These are phyloP conservation scores for Asterophora parasitica DNA, from an alignment of 768 basidiomycete genomes.

Conservation along the genomic window DNA sequence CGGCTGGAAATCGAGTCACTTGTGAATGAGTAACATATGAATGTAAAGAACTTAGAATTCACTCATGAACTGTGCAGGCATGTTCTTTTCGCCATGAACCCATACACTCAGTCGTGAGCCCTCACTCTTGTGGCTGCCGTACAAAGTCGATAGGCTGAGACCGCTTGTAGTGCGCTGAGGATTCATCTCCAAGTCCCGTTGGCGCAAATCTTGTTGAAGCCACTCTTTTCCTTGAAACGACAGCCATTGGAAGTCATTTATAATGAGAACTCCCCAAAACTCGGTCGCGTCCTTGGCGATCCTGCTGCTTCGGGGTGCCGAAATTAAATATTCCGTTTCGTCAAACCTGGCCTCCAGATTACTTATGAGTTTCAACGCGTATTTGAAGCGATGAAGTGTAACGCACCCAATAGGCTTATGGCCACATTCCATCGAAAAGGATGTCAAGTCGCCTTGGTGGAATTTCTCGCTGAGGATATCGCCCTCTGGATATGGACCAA, in stretches of 20 bases:
- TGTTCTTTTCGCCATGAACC: conserved; percentile 37
- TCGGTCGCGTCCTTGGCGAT: conserved; percentile 28
- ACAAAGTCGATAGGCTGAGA: conserved; percentile 33
- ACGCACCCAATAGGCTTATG: conserved; percentile 18
- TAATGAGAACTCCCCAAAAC: conserved; percentile 48
- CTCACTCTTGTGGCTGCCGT: conserved; percentile 19
- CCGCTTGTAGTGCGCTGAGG: conserved; percentile 17
- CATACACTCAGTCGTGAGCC: conserved; percentile 32
- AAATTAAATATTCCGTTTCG: conserved; percentile 36
- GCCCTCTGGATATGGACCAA: conserved; percentile 29
- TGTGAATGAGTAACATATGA: not conserved
- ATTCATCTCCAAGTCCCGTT: conserved; percentile 29
- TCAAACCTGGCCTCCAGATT: conserved; percentile 33
- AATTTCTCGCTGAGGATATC: conserved; percentile 20
- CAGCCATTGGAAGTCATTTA: conserved; percentile 45
- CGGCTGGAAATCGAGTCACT: conserved; percentile 9
- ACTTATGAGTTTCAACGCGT: not conserved
- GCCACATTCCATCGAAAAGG: conserved; percentile 16
- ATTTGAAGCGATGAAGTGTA: not conserved
- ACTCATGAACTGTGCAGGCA: conserved; percentile 37
- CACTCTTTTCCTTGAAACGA: conserved; percentile 36
- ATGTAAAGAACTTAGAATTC: conserved; percentile 19
- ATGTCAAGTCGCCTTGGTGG: conserved; percentile 6
- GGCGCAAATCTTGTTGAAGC: conserved; percentile 41
- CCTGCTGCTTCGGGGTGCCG: conserved; percentile 21